Percentiles rank a stretch among this genome's conserved stretches.
Evolutionary conservation across 2,329 filamentous ascomycete species (phyloP).

Genomic region (Apiospora rasikravindrae): DNA sequence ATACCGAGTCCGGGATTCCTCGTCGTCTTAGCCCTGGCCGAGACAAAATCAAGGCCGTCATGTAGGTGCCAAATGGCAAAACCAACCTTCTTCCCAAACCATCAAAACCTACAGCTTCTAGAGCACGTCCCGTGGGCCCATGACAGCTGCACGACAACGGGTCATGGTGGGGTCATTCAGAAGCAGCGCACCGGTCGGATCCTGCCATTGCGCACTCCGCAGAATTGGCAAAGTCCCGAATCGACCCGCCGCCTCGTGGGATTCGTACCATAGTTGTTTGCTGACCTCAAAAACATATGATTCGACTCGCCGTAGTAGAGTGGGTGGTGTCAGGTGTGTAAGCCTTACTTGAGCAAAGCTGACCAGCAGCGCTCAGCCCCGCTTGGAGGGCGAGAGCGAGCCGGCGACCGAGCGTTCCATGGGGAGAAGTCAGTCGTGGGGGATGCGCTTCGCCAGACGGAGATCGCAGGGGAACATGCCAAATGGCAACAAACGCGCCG

Average conservation of each 20-base stretch:
- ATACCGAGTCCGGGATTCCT: neutral
- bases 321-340: neutral
- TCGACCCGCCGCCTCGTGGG: neutral
- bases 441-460: conserved; percentile 1
- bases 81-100: neutral
- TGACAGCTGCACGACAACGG: conserved; percentile 2
- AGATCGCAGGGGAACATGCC: neutral
- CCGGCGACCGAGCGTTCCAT: neutral
- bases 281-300: neutral
- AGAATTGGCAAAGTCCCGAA: neutral
- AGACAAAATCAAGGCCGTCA: neutral
- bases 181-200: neutral
- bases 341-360: neutral
- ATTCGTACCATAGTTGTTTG: neutral
- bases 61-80: neutral
- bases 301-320: neutral
- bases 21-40: neutral
- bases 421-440: neutral
- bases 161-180: conserved; percentile 3
- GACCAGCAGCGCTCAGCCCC: neutral
- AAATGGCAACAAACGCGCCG: neutral
- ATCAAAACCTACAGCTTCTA: neutral
- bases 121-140: neutral
- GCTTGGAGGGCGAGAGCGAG: neutral
- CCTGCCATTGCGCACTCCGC: conserved; percentile 2